Base-by-base conservation (phyloP, 106 monocot species). In the Acanthochlamys bracteata region DNA sequence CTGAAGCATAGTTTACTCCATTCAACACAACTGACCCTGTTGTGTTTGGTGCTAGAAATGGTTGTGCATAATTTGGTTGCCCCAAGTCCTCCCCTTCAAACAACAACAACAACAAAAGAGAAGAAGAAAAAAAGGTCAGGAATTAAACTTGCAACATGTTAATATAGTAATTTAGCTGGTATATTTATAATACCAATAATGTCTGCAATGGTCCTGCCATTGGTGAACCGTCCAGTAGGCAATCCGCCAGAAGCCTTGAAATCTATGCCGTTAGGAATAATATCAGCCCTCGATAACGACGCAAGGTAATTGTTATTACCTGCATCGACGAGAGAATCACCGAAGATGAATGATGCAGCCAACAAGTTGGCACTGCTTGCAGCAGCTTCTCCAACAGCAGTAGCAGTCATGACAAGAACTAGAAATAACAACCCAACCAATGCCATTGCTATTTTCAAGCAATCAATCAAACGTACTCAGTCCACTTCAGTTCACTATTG, bases 251-350 rank as follows among this genome's bases (percentile, higher is more conserved):
- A 79, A 23, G 81, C 76, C 39, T 57, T 57, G 70, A 94, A 94
- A 62, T 94, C 89, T 20, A 94, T 89, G 19, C 89, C 86, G 33
- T 94, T 94, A 6, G 89, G 93, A 15, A 15, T 27, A 25, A 84
- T 81, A 59, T 89, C 69, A 0, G 89, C 93, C 76, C 79, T 83
- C 0, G 93, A 94, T 55, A 94, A 40, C 20, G 93, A 72, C 2
- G 55, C 14, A 10, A 94, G 46, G 78, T 66, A 89, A 66, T 94
- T 94, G 49, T 94, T 94, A 65, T 94, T 94, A 19, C 93, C 93
- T 6, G 83, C 74, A 53, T 94, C 93, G n/a, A 94, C 93, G 3
- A 89, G 83, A 0, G 93, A 94, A 71, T 89, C 93, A 2, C 93
- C 86, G 23, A 94, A 89, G 20, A 94, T 71, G 55, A 81, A 89